Base-by-base conservation (phyloP, 768 basidiomycete species). In the Symmetrospora coprosmae region DNA sequence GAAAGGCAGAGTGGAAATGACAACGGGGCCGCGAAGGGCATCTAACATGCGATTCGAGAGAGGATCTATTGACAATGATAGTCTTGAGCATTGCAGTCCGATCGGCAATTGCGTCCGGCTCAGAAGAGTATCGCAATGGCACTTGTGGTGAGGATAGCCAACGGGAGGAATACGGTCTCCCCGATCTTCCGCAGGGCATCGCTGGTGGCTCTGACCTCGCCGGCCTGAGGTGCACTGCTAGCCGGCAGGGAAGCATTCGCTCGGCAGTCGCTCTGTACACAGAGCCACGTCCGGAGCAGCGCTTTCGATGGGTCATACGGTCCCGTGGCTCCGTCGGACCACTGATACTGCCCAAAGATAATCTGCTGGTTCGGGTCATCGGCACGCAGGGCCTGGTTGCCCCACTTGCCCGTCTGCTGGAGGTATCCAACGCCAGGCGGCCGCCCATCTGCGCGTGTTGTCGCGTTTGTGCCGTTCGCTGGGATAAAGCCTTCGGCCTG, bases 321-420 rank as follows among this genome's bases (percentile, higher is more conserved):
- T 30, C 55, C 55, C 14, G 55, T 58, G 7, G 41, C 55, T 30
- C 55, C 55, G 31, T 58, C 55, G 7, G 55, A 58, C 55, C 55
- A 58, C 5, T 28, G 28, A 14, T 43, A 4, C 27, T 58, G 55
- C 9, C 55, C 55, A 21, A 58, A 58, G 43, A 58, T 34, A 33
- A 58, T 46, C n/a, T 43, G 41, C 21, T 58, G 55, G 19, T 58
- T 27, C 8, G 55, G 41, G 31, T 58, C 43, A 23, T 31, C 28
- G 17, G 2, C 19, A 27, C n/a, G 55, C 27, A 58, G 40, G 7
- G 55, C 55, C 25, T 58, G 55, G 25, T 58, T 58, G 55, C 55
- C 55, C 55, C 55, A 58, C 31, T 58, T 58, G 23, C 55, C 55
- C 28, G 40, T 17, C 43, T 58, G 55, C 30, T 58, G 40, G 7